Evolutionary conservation across 306 rosid genomes (phyloP), one percentile per base, ranked within the genome.

Genomic region (Aeschynomene evenia): DNA sequence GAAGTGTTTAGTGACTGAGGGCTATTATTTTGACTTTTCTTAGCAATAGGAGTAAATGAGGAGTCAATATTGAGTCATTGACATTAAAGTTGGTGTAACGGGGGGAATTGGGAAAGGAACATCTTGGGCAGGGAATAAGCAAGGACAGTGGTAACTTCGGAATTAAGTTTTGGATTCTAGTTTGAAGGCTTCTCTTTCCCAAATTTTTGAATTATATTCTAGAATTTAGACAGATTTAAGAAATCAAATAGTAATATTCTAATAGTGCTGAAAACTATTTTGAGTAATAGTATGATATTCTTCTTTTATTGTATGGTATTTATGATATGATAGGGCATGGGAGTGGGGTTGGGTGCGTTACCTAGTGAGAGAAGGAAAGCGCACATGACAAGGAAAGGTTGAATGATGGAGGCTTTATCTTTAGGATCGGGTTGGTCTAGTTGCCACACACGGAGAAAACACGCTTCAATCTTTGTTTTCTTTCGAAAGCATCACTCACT

Each of bases 111-210:
- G n/a, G 73, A 16, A 77, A 23, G 10, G 53, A 63, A 54, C 55
- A 77, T 33, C 63, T 42, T 18, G 81, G 73, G 81, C 43, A 66
- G 76, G 67, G 67, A 53, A 31, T 52, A 62, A 12, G 29, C 2
- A 19, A 52, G 20, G 59, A 36, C 53, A 29, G 54, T 24, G 42
- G 72, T 19, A 4, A 11, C 50, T 54, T n/a, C 0, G 52, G 42
- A 31, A 6, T 16, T 29, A 52, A 53, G 63, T 48, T 7, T 31
- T n/a, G 20, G 9, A 58, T 16, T 5, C 9, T 21, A 13, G 10
- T 6, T 12, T 23, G 60, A 2, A 23, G 33, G 33, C 36, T 6
- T 54, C 36, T 2, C 19, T 53, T 52, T 49, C 5, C 31, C 4
- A 45, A 10, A 21, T 20, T 21, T 3, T 21, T 3, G 31, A 6